These are phyloP conservation scores for Fusarium multiceps DNA, from an alignment of 2,329 filamentous ascomycete species.

Conservation along the genomic window DNA sequence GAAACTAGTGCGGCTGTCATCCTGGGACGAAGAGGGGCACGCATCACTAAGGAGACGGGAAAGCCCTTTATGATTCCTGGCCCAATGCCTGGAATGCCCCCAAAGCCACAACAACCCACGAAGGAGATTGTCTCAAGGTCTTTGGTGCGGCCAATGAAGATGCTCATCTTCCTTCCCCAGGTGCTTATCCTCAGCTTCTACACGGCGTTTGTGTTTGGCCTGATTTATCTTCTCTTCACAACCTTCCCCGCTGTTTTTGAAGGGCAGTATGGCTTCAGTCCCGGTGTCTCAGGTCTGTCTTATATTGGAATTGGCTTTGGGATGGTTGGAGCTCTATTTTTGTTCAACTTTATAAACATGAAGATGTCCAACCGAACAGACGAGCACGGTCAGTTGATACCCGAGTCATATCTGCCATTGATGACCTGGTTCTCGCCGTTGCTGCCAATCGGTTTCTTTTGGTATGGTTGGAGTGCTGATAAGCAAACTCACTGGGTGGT, in stretches of 20 bases:
- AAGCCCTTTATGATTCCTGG: slow-evolving; percentile 28
- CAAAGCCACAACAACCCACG: slow-evolving; percentile 10
- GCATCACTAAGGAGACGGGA: slow-evolving; percentile 27
- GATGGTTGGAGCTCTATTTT: slow-evolving; percentile 44
- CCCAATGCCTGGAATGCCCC: slow-evolving; percentile 20
- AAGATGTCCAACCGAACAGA: slow-evolving; percentile 18
- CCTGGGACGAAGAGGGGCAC: slow-evolving; percentile 15
- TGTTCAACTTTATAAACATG: slow-evolving; percentile 18
- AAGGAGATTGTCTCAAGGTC: slow-evolving; percentile 46
- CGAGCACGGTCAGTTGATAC: slow-evolving; percentile 32
- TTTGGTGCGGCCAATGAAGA: slow-evolving; percentile 54
- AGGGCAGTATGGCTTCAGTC: slow-evolving; percentile 49
- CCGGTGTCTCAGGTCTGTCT: slow-evolving; percentile 50
- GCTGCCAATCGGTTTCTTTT: slow-evolving; percentile 65
- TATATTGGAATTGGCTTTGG: slow-evolving; percentile 62
- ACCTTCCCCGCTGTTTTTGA: slow-evolving; percentile 53
- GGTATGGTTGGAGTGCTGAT: slow-evolving; percentile 69
- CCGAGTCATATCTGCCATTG: slow-evolving; percentile 63
- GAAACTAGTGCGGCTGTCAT: slow-evolving; percentile 44
- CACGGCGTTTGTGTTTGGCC: slow-evolving; percentile 50
- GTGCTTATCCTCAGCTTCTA: slow-evolving; percentile 58
- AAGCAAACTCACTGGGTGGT: slow-evolving; percentile 66
- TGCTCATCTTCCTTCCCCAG: slow-evolving; percentile 65
- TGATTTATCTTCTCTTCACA: slow-evolving; percentile 52
- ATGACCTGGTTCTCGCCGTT: slow-evolving; percentile 66